Evolutionary conservation across 164 flowering plant species (phyloP), one percentile per base, ranked within the genome.

Genomic region (Annona squamosa): DNA sequence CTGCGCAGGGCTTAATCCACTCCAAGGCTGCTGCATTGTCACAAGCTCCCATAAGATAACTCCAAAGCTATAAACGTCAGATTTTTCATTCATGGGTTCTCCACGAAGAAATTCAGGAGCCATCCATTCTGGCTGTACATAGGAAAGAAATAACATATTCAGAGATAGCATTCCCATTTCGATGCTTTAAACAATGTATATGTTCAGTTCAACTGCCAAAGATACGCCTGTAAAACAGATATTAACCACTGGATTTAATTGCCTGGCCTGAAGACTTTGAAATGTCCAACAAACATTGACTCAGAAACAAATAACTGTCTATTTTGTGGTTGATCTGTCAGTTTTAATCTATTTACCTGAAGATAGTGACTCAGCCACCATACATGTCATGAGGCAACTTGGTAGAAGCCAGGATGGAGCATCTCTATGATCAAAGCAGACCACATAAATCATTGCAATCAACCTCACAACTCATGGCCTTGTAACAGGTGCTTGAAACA

Each of bases 61-160:
- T n/a, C 99, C 97, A 73, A 90, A 95, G 80, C 98, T 93, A 77
- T 88, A 95, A 56, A 95, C 98, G 82, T 95, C 99, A 68, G 98
- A 91, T 68, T 91, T 95, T 81, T 95, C 98, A 80, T 92, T 87
- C 42, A 96, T 81, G 26, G 98, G 98, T 79, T 93, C 98, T 65
- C 97, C 98, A 43, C 98, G 97, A 68, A 93, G 97, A 72, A 95
- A 92, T 73, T 94, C 99, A 66, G 99, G 99, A 79, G 97, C 99
- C 99, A 94, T 94, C 99, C 99, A 94, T 83, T 92, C 99, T 10
- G 99, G 99, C 99, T 94, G 91, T 81, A 85, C 83, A 61, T 69
- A 76, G 78, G 37, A 84, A 81, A 52, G 63, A 48, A 70, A 44
- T 66, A 42, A 44, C 44, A 66, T 43, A n/a, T 18, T 66, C n/a